Evolutionary conservation across 106 monocot genomes (phyloP).

Genomic region (Dioscorea alata): DNA sequence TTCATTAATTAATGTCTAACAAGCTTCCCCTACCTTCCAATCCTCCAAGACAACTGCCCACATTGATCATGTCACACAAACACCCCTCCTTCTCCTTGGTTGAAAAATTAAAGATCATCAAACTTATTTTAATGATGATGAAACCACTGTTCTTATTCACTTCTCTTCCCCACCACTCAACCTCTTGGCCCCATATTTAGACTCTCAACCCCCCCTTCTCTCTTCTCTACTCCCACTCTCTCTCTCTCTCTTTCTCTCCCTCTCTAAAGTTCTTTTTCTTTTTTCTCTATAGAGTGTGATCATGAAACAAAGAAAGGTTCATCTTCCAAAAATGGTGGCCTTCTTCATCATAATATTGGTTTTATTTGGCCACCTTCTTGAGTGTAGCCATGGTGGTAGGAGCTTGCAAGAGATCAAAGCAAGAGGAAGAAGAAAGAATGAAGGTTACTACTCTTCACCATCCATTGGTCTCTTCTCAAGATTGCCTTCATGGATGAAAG

Average conservation of each 20-base stretch:
- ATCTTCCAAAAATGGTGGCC: neutral
- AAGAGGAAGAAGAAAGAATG: neutral
- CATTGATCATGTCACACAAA: neutral
- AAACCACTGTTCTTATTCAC: neutral
- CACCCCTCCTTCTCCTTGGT: neutral
- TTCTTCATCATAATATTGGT: neutral
- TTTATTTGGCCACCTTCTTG: neutral
- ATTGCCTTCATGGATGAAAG: neutral
- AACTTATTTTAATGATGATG: too few relatives aligned
- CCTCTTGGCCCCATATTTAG: neutral
- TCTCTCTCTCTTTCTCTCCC: neutral
- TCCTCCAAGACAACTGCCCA: neutral
- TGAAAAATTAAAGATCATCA: too few relatives aligned
- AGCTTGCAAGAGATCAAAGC: neutral
- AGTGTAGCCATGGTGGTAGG: neutral
- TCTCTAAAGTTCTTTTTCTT: neutral
- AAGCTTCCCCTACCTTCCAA: too few relatives aligned
- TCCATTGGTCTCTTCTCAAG: conserved; percentile 1
- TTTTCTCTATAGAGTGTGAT: neutral
- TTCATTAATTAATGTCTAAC: too few relatives aligned
- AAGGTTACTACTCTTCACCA: neutral
- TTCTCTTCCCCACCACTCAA: neutral
- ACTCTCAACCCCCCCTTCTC: neutral
- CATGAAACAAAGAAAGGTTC: neutral
- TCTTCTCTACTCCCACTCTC: neutral